These are phyloP conservation scores for Zelopaecilomyces penicillatus DNA, from an alignment of 2,329 filamentous ascomycete species.

Conservation along the genomic window DNA sequence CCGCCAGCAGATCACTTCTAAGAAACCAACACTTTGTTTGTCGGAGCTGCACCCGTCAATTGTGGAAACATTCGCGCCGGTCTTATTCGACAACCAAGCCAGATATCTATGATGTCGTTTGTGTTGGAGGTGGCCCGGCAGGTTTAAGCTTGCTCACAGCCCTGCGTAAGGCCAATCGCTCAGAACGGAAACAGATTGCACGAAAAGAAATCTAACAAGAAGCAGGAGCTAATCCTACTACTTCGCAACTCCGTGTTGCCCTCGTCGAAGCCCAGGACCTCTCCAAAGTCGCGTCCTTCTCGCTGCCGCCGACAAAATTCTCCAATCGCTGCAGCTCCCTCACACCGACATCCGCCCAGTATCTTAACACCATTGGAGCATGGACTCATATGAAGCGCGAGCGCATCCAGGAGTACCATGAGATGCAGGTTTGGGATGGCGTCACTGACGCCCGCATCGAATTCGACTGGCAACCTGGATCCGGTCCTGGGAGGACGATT, in stretches of 20 bases:
- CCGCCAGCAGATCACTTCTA: conserved; percentile 18
- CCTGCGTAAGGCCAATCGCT: conserved; percentile 46
- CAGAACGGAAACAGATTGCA: background rate
- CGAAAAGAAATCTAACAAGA: background rate
- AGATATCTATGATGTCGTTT: conserved; percentile 88
- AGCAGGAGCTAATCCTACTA: conserved; percentile 68
- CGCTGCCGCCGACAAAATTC: conserved; percentile 59
- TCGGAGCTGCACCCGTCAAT: conserved; percentile 35
- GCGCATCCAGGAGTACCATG: conserved; percentile 79
- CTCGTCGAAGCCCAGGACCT: conserved; percentile 88
- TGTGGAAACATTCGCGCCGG: conserved; percentile 28
- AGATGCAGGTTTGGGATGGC: conserved; percentile 99
- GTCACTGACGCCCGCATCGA: conserved; percentile 79
- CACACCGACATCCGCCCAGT: conserved; percentile 78
- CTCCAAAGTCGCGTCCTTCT: conserved; percentile 56
- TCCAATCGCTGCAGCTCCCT: conserved; percentile 95
- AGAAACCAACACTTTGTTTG: conserved; percentile 33
- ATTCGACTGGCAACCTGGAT: conserved; percentile 62
- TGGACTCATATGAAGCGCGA: conserved; percentile 68
- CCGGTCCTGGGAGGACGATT: conserved; percentile 53
- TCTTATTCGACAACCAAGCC: conserved; percentile 32
- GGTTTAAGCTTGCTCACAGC: conserved; percentile 75
- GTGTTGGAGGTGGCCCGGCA: conserved; percentile 81
- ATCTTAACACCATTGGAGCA: conserved; percentile 73
- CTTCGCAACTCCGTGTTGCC: conserved; percentile 71